Base-by-base conservation (phyloP, 2,329 filamentous ascomycete genomes). In the Berkeleyomyces basicola region DNA sequence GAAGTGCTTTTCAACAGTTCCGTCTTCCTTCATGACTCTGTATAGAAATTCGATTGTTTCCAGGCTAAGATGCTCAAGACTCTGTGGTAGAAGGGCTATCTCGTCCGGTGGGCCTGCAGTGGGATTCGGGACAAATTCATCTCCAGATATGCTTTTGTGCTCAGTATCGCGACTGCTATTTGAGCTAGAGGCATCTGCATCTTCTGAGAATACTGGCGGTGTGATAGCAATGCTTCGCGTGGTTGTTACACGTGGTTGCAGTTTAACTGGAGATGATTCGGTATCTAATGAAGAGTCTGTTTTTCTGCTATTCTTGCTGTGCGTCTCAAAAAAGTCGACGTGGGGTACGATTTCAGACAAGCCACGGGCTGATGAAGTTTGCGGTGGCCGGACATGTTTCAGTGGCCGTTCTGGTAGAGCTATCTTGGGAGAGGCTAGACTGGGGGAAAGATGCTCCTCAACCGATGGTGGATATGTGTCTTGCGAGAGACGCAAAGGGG, bases 31-130 rank as follows among this genome's bases (percentile, higher is more conserved):
- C 14, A 84, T 74, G 2, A 82, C 73, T 67, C 84, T 78, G 67
- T 82, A 85, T 23, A 85, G 73, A 65, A 85, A 79, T 62, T 84
- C 78, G 42, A 86, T 74, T 0, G 82, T 71, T 44, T 82, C 78
- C 2, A 80, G 73, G 63, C 78, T 78, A 2, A 87, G 73, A 2
- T 71, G 73, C 0, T 76, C 76, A 7, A 87, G 67, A 3, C 81
- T 77, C 67, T 87, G 83, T 0, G 84, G 83, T 2, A 82, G 72
- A 46, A 64, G 58, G 23, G 58, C 42, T n/a, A 61, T 42, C 33
- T 61, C 58, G n/a, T 59, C 31, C 47, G 44, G 37, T 9, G 55
- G 37, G 23, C 31, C 31, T 36, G 46, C 61, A 9, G 55, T 37
- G 14, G 60, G 58, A 9, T 62, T 59, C 23, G 39, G 23, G 7